These are phyloP conservation scores for Hymenoscyphus salicellus DNA, from an alignment of 2,329 filamentous ascomycete species.

Conservation along the genomic window DNA sequence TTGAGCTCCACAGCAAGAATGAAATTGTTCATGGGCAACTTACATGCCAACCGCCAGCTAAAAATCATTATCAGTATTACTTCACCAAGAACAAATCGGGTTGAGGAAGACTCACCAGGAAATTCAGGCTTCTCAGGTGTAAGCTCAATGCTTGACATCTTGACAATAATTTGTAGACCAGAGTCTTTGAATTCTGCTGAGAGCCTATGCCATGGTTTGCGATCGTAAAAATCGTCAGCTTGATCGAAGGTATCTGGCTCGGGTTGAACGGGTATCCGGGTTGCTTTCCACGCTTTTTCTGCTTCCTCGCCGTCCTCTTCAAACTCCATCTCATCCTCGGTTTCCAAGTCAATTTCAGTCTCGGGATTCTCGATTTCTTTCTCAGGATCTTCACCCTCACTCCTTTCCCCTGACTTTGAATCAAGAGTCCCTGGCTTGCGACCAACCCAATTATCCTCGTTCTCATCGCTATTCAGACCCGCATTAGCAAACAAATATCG, in stretches of 20 bases:
- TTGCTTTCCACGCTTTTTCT: not conserved
- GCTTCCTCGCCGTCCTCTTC: not conserved
- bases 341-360: not conserved
- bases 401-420: not conserved
- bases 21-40: not conserved
- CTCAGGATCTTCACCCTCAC: not conserved
- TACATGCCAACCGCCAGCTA: slow-evolving; percentile 44
- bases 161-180: slow-evolving; percentile 60
- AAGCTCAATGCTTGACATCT: slow-evolving; percentile 56
- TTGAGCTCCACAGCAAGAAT: no score
- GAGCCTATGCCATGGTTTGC: not conserved
- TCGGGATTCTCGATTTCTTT: not conserved
- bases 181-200: slow-evolving; percentile 11
- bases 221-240: not conserved
- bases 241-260: slow-evolving; percentile 4
- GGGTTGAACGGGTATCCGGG: not conserved
- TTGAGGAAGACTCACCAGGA: slow-evolving; percentile 25
- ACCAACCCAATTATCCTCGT: not conserved
- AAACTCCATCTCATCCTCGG: not conserved
- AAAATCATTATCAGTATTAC: not conserved
- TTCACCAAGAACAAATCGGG: not conserved
- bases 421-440: not conserved
- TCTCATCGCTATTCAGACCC: not conserved
- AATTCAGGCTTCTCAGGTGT: slow-evolving; percentile 53
- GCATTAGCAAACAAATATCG: not conserved